Evolutionary conservation across 202 grass and related monocot species (phyloP), one percentile per base, ranked within the genome.

Genomic region (Carex sylvatica): DNA sequence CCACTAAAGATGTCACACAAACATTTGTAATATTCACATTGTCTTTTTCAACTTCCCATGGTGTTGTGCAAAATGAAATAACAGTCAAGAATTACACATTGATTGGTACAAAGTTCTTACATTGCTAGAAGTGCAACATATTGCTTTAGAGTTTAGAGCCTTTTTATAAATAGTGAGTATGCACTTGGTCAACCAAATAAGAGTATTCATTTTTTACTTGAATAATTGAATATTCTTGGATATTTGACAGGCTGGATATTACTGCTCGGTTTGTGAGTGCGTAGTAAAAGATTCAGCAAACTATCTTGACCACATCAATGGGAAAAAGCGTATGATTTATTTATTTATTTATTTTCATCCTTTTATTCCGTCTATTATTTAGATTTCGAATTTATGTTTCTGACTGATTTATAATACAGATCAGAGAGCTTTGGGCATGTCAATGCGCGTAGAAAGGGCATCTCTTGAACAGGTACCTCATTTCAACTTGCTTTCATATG

Each of bases 261-360:
- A 92, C 77, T 99, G 96, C 88, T 90, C 91, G 65, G 96, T 95
- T 78, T 99, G 96, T 78, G 96, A 99, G 67, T 99, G 96, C 54
- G 93, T 99, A 61, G 96, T 99, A 69, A 99, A 99, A 95, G 96
- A 96, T 93, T 99, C 93, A 72, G 92, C 96, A 55, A 99, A 99
- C 79, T 99, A 99, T 91, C 86, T 99, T 85, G 93, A 99, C 65
- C 96, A 99, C 63, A 99, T 99, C 72, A 99, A 99, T 93, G 96
- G 96, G 31, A 99, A 99, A 83, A 95, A 99, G 79, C 93, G 93
- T 99, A 99, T 73, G 92, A 88, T 72, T 20, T 79, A 30, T 51
- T 42, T 76, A 9, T 31, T n/a, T 88, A n/a, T 58, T 83, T 36
- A 79, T 30, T 47, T 88, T 81, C 80, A 33, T 61, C 46, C 33